These are phyloP conservation scores for Epichloe scottii DNA, from an alignment of 2,329 filamentous ascomycete species.

Conservation along the genomic window DNA sequence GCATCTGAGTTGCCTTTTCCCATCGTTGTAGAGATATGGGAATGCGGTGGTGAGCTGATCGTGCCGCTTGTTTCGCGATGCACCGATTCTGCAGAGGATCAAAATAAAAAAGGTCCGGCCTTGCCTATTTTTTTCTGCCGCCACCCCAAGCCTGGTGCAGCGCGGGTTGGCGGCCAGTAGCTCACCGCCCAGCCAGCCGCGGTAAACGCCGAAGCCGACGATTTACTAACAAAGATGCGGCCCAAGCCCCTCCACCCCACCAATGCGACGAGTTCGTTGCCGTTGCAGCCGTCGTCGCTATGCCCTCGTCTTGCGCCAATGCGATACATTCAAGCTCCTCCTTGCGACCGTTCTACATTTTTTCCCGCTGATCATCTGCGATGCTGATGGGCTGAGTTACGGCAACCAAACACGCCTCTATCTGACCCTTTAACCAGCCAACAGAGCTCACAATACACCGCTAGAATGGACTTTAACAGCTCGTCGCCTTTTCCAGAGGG, in stretches of 20 bases:
- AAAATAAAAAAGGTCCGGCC: constrained; percentile 18
- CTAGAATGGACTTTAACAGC: constrained; percentile 51
- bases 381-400: background rate
- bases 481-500: constrained; percentile 59
- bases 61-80: background rate
- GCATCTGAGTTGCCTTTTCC: background rate
- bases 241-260: constrained; percentile 19
- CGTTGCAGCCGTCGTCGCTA: background rate
- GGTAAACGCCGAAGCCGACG: background rate
- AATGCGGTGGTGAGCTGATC: constrained; percentile 1
- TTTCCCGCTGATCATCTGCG: background rate
- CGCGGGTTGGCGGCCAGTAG: background rate
- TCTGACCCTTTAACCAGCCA: no score
- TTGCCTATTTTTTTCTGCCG: constrained; percentile 17
- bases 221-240: background rate
- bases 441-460: background rate
- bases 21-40: background rate
- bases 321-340: background rate
- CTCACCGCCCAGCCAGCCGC: constrained; percentile 1
- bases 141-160: constrained; percentile 3
- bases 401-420: background rate
- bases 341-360: background rate
- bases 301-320: background rate
- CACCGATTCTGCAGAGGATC: background rate
- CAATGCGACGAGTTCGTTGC: constrained; percentile 3